phyloP scores from a whole-genome alignment of 106 monocot species.

The Xerophyta viscosa region DNA sequence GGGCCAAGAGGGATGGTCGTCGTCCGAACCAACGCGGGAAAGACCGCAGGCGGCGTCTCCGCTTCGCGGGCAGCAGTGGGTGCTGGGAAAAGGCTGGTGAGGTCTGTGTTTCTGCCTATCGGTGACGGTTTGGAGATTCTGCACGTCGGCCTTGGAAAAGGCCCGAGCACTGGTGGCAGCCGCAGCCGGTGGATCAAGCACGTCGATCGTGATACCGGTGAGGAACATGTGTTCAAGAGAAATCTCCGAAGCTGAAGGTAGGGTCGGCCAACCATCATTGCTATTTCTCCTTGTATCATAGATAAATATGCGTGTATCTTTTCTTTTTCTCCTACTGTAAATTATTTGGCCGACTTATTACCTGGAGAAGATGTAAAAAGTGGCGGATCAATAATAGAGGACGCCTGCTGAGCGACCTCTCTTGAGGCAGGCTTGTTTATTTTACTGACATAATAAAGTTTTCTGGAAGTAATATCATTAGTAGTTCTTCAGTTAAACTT shows the following conservation, averaged over 20 bases:
- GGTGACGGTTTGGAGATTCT: constrained; percentile 69
- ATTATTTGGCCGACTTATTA: too few relatives aligned
- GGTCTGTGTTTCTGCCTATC: constrained; percentile 51
- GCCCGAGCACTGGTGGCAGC: constrained; percentile 29
- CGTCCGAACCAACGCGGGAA: constrained; percentile 17
- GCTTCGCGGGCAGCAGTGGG: constrained; percentile 6
- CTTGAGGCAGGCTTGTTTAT: too few relatives aligned
- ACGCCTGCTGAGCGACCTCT: too few relatives aligned
- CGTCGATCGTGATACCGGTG: constrained; percentile 51
- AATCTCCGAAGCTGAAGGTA: constrained; percentile 4
- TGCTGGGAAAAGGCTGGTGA: constrained; percentile 61
- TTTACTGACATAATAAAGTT: too few relatives aligned
- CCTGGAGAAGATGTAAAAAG: too few relatives aligned
- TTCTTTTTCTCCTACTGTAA: too few relatives aligned
- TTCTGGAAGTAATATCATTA: too few relatives aligned
- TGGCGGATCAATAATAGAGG: too few relatives aligned
- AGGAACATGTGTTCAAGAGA: constrained; percentile 72
- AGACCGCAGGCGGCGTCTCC: constrained; percentile 10
- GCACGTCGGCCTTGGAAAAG: constrained; percentile 75
- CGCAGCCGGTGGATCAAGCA: constrained; percentile 59
- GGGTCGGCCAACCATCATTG: too few relatives aligned
- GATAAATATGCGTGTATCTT: too few relatives aligned
- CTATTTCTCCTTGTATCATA: too few relatives aligned
- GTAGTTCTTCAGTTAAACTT: too few relatives aligned
- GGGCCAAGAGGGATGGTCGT: constrained; percentile 74